Base-by-base conservation (phyloP, 2,329 filamentous ascomycete genomes). In the Cladosporium colombiae region DNA sequence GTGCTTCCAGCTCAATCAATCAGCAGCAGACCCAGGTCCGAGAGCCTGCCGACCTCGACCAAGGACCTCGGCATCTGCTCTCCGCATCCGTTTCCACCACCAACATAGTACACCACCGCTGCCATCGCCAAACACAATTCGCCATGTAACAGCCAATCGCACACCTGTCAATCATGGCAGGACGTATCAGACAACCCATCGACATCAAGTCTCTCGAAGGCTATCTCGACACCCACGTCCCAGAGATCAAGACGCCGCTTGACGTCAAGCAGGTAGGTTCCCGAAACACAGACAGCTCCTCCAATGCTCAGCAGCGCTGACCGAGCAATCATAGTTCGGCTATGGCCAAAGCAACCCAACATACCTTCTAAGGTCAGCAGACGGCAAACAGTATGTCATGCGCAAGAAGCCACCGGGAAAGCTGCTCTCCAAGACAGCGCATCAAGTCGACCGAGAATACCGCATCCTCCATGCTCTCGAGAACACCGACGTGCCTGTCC, bases 311-410 rank as follows among this genome's bases (percentile, higher is more conserved):
- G n/a, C 25, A 50, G 57, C 52, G 64, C 58, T 66, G 50, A 65
- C 49, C 3, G 23, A 44, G 18, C 35, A 3, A 52, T 18, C 60
- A 40, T 74, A 98, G 91, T 99, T 98, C 77, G 92, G 93, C 73
- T 98, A 96, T 78, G 95, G 95, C 67, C 95, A 98, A 81, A 97
- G 92, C 66, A 99, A 98, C 77, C 95, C 95, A 53, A 99, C 95
- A 2, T 99, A 98, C 81, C 92, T 94, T 74, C 84, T 98, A 74
- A 96, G 89, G 18, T 88, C 88, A 62, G 83, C 87, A 70, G 84
- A 88, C 75, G 87, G 88, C 61, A 78, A 82, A 71, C 88, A 89
- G 75, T 97, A 89, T 80, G 95, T 99, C 37, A 86, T 98, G 82
- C 92, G 95, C 77, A 98, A 99, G 86, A 98, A 98, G 81, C 95